Evolutionary conservation across 2,329 filamentous ascomycete genomes (phyloP).

Genomic region (Paecilomyces fulvus): DNA sequence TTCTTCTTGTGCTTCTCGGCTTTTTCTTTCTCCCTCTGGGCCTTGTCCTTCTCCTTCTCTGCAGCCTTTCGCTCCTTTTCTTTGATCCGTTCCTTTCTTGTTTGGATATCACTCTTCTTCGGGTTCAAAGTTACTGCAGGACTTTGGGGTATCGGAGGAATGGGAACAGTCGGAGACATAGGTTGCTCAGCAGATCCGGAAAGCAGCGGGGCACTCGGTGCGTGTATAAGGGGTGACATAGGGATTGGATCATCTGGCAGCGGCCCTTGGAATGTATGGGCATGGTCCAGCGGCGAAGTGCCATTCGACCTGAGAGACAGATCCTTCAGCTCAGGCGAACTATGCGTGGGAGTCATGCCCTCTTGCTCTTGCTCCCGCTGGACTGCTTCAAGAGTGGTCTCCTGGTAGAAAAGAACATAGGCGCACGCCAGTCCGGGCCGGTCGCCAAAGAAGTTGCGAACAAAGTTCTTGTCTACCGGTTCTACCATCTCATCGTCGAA

Average conservation of each 20-base stretch:
- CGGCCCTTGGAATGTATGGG: slow-evolving; percentile 30
- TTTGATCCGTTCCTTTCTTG: slow-evolving; percentile 57
- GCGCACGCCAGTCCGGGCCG: slow-evolving; percentile 84
- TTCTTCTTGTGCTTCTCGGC: slow-evolving; percentile 49
- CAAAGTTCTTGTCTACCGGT: slow-evolving; percentile 92
- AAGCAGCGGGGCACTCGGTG: slow-evolving; percentile 42
- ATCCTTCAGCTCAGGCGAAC: slow-evolving; percentile 41
- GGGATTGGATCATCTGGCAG: slow-evolving; percentile 27
- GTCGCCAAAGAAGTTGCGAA: slow-evolving; percentile 94
- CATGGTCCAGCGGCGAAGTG: slow-evolving; percentile 27
- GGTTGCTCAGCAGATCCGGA: slow-evolving; percentile 27
- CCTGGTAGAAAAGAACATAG: slow-evolving; percentile 96
- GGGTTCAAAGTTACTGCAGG: slow-evolving; percentile 31
- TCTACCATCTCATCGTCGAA: slow-evolving; percentile 99
- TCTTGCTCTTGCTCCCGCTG: slow-evolving; percentile 77
- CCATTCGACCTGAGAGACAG: slow-evolving; percentile 23
- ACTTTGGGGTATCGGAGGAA: slow-evolving; percentile 25
- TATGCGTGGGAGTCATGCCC: slow-evolving; percentile 39
- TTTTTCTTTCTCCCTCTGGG: slow-evolving; percentile 39
- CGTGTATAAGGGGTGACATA: slow-evolving; percentile 22
- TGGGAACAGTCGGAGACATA: slow-evolving; percentile 10
- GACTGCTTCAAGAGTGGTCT: slow-evolving; percentile 64
- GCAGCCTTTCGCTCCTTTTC: slow-evolving; percentile 50
- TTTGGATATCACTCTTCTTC: slow-evolving; percentile 56
- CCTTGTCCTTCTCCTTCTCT: slow-evolving; percentile 43